These are phyloP conservation scores for Ophiostoma ulmi DNA, from an alignment of 2,329 filamentous ascomycete genomes.

Conservation along the genomic window DNA sequence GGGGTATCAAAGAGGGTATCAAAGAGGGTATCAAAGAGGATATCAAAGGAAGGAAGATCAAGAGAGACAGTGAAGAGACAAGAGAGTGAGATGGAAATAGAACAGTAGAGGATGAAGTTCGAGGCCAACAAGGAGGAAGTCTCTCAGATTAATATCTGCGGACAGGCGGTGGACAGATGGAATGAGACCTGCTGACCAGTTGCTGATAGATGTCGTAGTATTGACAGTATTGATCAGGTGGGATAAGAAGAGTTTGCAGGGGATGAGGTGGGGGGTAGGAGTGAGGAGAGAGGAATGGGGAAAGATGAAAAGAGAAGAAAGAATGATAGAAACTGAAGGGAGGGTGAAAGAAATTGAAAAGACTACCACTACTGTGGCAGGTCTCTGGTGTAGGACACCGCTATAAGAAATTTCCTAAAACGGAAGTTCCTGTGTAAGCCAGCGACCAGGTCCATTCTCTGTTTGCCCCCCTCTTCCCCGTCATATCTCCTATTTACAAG, in stretches of 20 bases:
- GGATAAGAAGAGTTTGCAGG: background rate
- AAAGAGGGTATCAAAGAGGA: background rate
- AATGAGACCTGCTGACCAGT: background rate
- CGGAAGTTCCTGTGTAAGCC: conserved; percentile 7
- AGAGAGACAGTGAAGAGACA: background rate
- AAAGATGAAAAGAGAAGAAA: background rate
- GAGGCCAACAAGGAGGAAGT: background rate
- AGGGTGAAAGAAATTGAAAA: background rate
- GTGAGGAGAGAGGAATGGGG: background rate
- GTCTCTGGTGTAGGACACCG: background rate
- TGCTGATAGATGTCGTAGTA: background rate
- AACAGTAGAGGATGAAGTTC: background rate
- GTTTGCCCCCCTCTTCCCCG: background rate
- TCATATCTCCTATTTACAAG: background rate
- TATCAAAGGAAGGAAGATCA: background rate
- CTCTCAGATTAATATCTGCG: background rate
- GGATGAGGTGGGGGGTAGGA: background rate
- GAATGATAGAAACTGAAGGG: background rate
- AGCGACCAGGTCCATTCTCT: background rate
- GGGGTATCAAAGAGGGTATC: background rate
- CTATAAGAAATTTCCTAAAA: conserved; percentile 1
- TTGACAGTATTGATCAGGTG: background rate
- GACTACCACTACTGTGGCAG: background rate
- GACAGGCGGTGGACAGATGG: too few relatives aligned
- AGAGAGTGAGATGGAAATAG: background rate